phyloP scores from a whole-genome alignment of 192 early-diverging fungal genomes.

The Fimicolochytrium jonesii region DNA sequence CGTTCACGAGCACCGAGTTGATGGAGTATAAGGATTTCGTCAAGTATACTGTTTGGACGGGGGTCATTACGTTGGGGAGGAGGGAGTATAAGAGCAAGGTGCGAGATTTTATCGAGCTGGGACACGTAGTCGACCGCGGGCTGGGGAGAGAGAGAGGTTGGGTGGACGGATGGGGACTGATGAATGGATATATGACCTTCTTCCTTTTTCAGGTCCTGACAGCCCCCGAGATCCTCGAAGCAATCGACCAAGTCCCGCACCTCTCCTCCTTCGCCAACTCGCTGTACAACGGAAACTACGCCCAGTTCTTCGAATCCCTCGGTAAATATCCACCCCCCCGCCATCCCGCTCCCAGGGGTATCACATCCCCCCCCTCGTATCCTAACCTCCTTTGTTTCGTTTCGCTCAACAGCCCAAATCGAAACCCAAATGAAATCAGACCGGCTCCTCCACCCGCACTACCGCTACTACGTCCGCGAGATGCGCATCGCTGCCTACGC shows the following conservation, averaged over 20 bases:
- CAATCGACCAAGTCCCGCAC: conserved; percentile 83
- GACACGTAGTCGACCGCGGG: too few species aligned
- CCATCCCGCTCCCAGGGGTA: too few species aligned
- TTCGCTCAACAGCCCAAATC: conserved; percentile 68
- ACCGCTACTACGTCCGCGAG: conserved; percentile 92
- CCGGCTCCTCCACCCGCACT: conserved; percentile 81
- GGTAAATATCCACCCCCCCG: conserved; percentile 37
- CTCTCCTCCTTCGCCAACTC: conserved; percentile 79
- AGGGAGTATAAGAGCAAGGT: conserved; percentile 95
- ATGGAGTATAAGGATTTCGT: conserved; percentile 98
- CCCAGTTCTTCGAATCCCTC: conserved; percentile 86
- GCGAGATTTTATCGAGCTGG: conserved; percentile 1
- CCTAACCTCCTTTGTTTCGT: neutral
- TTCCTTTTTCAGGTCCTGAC: conserved; percentile 65
- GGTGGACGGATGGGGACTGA: neutral
- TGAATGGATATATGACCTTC: neutral
- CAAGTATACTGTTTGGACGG: conserved; percentile 86
- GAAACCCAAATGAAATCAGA: conserved; percentile 72
- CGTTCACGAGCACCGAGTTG: conserved; percentile 93
- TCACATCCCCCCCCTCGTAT: too few species aligned
- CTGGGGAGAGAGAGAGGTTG: too few species aligned
- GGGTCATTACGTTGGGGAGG: conserved; percentile 79
- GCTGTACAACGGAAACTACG: conserved; percentile 88
- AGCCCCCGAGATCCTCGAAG: conserved; percentile 95
- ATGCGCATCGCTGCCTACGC: conserved; percentile 97